These are phyloP conservation scores for Beauveria brongniartii DNA, from an alignment of 2,329 filamentous ascomycete genomes.

Conservation along the genomic window DNA sequence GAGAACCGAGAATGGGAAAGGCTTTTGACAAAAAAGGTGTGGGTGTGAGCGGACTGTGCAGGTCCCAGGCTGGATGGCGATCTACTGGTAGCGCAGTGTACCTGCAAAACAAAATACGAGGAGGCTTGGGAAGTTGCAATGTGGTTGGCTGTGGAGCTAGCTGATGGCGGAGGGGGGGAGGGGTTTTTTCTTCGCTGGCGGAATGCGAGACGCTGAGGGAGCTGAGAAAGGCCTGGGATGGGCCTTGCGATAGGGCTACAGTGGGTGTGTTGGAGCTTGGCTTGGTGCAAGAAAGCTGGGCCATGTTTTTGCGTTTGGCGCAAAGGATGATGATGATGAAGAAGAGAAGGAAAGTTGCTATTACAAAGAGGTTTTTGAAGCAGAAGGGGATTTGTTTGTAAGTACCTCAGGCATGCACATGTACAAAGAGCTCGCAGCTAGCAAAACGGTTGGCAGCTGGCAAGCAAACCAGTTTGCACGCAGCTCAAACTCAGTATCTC, in stretches of 20 bases:
- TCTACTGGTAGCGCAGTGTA: neutral
- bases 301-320: neutral
- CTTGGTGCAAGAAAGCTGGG: neutral
- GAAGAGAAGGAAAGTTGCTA: neutral
- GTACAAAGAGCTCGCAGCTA: neutral
- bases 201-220: neutral
- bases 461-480: neutral
- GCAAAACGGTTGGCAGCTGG: constrained; percentile 3
- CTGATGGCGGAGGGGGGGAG: neutral
- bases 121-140: constrained; percentile 8
- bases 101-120: constrained; percentile 11
- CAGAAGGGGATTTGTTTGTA: neutral
- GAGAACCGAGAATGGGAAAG: neutral
- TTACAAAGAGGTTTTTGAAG: neutral
- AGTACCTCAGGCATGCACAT: neutral
- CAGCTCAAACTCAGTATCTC: neutral
- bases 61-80: constrained; percentile 2
- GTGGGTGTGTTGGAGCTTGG: neutral
- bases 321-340: constrained; percentile 1
- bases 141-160: constrained; percentile 10
- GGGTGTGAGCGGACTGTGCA: constrained; percentile 3
- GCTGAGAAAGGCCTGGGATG: neutral
- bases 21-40: neutral
- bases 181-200: neutral
- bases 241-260: neutral